phyloP scores from a whole-genome alignment of 2,329 filamentous ascomycete species.

The Colletotrichum sansevieriae region DNA sequence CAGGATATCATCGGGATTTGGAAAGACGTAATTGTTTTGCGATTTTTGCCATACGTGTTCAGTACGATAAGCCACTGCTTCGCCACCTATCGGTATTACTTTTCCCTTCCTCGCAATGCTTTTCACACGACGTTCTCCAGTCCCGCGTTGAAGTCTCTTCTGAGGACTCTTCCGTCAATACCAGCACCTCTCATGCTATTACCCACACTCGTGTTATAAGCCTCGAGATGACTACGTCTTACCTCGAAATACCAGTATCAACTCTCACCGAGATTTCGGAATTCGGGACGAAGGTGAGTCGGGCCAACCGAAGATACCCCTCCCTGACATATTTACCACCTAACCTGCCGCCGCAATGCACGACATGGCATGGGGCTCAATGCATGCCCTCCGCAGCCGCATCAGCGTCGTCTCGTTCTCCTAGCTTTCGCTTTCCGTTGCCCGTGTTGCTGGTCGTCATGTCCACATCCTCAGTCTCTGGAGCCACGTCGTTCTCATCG shows the following conservation, averaged over 20 bases:
- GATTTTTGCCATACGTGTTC: not conserved
- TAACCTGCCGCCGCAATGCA: slow-evolving; percentile 27
- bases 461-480: slow-evolving; percentile 52
- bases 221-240: not conserved
- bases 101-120: too few species aligned
- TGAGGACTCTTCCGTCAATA: not conserved
- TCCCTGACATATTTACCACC: slow-evolving; percentile 19
- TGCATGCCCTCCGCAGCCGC: slow-evolving; percentile 35
- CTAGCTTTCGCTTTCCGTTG: slow-evolving; percentile 70
- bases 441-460: slow-evolving; percentile 53
- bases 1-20: slow-evolving; percentile 21
- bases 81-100: too few species aligned
- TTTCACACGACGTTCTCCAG: too few species aligned
- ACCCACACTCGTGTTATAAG: not conserved
- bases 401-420: slow-evolving; percentile 53
- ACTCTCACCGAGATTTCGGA: slow-evolving; percentile 38
- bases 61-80: not conserved
- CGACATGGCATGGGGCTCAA: slow-evolving; percentile 29
- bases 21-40: not conserved
- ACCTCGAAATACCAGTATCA: not conserved
- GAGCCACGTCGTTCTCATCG: slow-evolving; percentile 51
- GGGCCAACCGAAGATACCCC: slow-evolving; percentile 24
- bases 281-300: slow-evolving; percentile 38
- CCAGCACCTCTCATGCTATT: not conserved
- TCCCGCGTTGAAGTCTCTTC: too few species aligned